Percentiles rank a stretch among this genome's conserved stretches.
Evolutionary conservation across 139 green algal species (phyloP).

Genomic region (Closterium sp.): DNA sequence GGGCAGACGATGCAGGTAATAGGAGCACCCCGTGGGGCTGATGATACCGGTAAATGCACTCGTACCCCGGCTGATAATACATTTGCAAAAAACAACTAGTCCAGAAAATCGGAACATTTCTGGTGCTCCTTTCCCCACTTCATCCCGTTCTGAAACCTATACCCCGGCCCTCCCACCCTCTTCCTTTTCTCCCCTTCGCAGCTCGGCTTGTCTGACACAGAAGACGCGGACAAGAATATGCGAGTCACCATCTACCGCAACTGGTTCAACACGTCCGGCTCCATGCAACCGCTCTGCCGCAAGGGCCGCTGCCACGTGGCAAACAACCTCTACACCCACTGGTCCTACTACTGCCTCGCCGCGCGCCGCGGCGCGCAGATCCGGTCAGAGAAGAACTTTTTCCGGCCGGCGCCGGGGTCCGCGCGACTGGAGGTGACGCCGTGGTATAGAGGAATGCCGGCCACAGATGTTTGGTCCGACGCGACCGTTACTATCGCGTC

Average conservation of each 20-base stretch:
- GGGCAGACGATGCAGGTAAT: background rate
- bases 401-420: background rate
- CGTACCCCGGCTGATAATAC: no score
- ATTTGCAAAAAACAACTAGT: no score
- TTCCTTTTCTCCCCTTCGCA: no score
- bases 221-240: background rate
- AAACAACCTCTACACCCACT: conserved; percentile 17
- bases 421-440: background rate
- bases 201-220: no score
- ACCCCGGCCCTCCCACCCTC: no score
- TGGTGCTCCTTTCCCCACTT: no score
- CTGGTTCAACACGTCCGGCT: background rate
- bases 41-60: no score
- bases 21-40: no score
- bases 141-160: no score
- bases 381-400: background rate
- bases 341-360: conserved; percentile 11
- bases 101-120: no score
- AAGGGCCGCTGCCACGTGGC: background rate
- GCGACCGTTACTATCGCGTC: background rate
- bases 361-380: background rate
- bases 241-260: background rate
- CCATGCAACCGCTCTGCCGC: background rate
- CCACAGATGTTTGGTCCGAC: background rate
- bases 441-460: background rate